Base-by-base conservation (phyloP, 768 basidiomycete species). In the Myochromella boudieri region DNA sequence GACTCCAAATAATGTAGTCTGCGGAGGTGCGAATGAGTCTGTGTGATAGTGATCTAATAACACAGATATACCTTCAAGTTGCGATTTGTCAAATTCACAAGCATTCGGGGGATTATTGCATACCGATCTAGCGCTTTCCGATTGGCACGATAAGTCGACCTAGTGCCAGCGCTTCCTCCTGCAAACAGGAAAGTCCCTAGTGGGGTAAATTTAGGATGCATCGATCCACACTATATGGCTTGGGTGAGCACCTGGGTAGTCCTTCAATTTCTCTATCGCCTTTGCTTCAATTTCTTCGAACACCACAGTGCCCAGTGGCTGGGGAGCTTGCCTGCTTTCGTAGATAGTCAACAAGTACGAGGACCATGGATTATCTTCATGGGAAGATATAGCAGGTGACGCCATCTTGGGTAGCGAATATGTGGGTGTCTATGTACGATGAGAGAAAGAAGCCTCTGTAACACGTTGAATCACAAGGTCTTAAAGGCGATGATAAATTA, bases 31-130 rank as follows among this genome's bases (percentile, higher is more conserved):
- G 26, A 27, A n/a, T 17, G 32, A 6, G 18, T n/a, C n/a, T n/a
- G n/a, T n/a, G 17, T 29, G 10, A 15, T 14, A 3, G 6, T n/a
- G n/a, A n/a, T n/a, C n/a, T n/a, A n/a, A n/a, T n/a, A 2, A 24
- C 12, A 20, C 14, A 31, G 8, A 50, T 70, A 41, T 56, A 85
- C 89, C 55, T 85, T 77, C 24, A 92, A 60, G 37, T 62, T 78
- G 15, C 87, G 77, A n/a, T 66, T 60, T 4, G 80, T 80, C 0
- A 77, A 77, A 51, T 82, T 70, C 15, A 80, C 72, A 26, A 91
- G 76, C 87, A 91, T 89, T 4, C 84, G 78, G 2, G 90, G 90
- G n/a, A 93, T 70, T 60, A 95, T 86, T 27, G 77, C 78, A 72
- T 77, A 91, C 44, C 72, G 80, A 18, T 80, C 70, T 43, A 92